Conservation (phyloP, 2,329 filamentous ascomycete genomes). For the Xylaria sp. region DNA sequence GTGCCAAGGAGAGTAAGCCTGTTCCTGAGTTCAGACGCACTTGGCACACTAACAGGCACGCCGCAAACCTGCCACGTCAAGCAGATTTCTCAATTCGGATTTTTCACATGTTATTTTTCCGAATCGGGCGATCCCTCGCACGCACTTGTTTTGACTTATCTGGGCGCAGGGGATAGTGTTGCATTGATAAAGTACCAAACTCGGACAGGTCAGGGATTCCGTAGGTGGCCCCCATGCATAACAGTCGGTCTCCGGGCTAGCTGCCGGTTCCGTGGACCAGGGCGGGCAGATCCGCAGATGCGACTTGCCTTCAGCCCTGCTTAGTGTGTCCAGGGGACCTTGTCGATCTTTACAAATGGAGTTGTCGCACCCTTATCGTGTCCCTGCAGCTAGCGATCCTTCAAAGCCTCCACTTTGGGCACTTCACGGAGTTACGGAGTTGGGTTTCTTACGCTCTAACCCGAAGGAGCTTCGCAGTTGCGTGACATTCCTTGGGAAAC, state of each 20-base stretch:
- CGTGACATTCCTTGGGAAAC: background rate
- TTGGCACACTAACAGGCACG: background rate
- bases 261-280: background rate
- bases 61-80: background rate
- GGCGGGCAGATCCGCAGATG: background rate
- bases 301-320: background rate
- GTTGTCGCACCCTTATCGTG: background rate
- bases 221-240: background rate
- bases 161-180: background rate
- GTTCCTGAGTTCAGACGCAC: background rate
- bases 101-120: background rate
- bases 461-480: constrained; percentile 2
- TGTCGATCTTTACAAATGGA: background rate
- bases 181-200: background rate
- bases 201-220: background rate
- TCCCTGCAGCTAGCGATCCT: background rate
- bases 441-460: background rate
- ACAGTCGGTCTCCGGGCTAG: background rate
- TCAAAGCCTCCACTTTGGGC: background rate
- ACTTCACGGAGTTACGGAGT: background rate
- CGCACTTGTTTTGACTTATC: background rate
- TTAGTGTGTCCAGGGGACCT: background rate
- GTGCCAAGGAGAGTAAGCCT: background rate
- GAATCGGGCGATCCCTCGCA: background rate
- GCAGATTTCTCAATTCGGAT: background rate